Evolutionary conservation across 495 filamentous ascomycete species (phyloP), one percentile per base, ranked within the genome.

Genomic region (Penicillium malachiteum): DNA sequence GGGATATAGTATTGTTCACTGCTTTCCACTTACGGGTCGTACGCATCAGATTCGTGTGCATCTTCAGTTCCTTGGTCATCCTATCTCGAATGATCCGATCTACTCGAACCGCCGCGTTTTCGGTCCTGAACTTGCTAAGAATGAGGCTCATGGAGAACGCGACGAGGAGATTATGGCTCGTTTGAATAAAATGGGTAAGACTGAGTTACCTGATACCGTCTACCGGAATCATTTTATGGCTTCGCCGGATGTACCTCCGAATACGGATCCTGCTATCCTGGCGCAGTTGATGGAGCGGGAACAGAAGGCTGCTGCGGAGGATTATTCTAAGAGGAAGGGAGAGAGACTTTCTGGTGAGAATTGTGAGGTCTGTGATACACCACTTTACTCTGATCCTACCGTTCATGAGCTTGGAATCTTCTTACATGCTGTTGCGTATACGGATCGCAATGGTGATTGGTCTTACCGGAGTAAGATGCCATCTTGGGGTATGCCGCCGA

Each of bases 11-110:
- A 93, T 98, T 58, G 92, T 98, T 26, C 87, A 93, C 60, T 97
- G 95, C 66, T 81, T 93, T 47, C 94, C 94, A 0, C 81, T 97
- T 17, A 98, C 94, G 0, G 94, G 94, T 0, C 84, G 94, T 45
- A 98, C 94, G 7, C 94, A 98, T 65, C 94, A 98, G 66, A 83
- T 98, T 16, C 84, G 94, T 21, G 95, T 98, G 10, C 94, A 98
- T 64, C 81, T 98, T 1, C 94, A 98, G 64, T 96, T 88, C 66
- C 74, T 98, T 10, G 94, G 94, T 8, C 88, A 98, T 63, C 95
- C 94, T 3, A 97, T 98, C 62, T 83, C 87, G 47, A 97, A 97
- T 67, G 94, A 98, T 66, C 94, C 94, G 3, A 98, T 98, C 56
- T 98, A 98, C 69, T 91, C 88, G 61, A 97, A 97, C 64, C 87